Percentiles rank a stretch among this genome's conserved stretches.
These are phyloP conservation scores for Phytophthora quininea DNA, from an alignment of 352 stramenopile species.

Conservation along the genomic window DNA sequence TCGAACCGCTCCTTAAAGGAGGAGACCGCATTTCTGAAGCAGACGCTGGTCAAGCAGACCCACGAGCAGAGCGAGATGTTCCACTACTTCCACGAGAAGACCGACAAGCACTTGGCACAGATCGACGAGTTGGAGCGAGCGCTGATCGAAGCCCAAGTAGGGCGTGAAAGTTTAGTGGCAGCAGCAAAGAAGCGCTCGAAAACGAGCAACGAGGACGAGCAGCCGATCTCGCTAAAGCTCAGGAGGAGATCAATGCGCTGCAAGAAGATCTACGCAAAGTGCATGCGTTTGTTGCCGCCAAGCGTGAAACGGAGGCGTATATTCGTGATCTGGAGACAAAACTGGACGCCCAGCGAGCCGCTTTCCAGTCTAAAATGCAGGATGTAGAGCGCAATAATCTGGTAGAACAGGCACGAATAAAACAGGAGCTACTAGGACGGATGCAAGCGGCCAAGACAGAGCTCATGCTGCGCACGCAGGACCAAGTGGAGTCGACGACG, in stretches of 20 bases:
- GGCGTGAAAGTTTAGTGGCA: constrained; percentile 5
- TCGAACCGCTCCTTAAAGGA: constrained; percentile 47
- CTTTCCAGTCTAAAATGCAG: constrained; percentile 41
- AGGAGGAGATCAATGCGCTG: constrained; percentile 28
- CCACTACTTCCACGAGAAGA: constrained; percentile 86
- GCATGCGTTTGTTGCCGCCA: constrained; percentile 58
- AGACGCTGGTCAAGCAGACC: constrained; percentile 42
- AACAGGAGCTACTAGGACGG: constrained; percentile 69
- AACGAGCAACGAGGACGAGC: constrained; percentile 25
- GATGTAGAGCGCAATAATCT: constrained; percentile 68
- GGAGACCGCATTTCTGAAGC: constrained; percentile 55
- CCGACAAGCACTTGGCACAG: constrained; percentile 77
- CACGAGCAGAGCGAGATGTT: constrained; percentile 86
- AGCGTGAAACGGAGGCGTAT: constrained; percentile 51
- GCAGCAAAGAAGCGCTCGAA: constrained; percentile 15
- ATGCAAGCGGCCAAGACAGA: constrained; percentile 65
- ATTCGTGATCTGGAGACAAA: constrained; percentile 40
- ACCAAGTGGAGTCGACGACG: constrained; percentile 70
- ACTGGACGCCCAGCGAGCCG: constrained; percentile 33
- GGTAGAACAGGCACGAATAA: constrained; percentile 66
- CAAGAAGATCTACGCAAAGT: constrained; percentile 54
- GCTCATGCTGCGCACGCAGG: constrained; percentile 60
- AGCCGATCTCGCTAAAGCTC: constrained; percentile 10
- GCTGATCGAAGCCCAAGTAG: constrained; percentile 21
- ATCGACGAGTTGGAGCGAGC: constrained; percentile 63